Evolutionary conservation across 805 yeast genomes (phyloP), one percentile per base, ranked within the genome.

Genomic region (Candida silvicultrix): DNA sequence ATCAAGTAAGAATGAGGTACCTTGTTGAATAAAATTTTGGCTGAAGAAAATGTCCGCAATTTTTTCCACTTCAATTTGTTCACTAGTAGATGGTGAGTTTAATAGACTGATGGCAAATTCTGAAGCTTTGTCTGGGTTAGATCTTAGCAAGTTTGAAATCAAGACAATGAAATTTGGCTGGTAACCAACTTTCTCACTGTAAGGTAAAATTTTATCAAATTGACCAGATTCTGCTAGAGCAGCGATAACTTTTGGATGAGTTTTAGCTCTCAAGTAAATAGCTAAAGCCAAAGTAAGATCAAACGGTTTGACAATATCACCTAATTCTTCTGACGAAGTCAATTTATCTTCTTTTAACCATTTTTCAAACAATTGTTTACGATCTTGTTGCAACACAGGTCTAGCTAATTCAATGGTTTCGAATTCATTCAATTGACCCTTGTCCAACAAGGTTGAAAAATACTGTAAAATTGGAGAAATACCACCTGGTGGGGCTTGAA

Each of bases 91-190:
- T 40, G 86, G 85, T 40, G 77, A 73, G 54, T 81, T 75, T 53
- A 88, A 77, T 51, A 94, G 76, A 52, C 89, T 85, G 36, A 89
- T 81, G 15, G 99, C 98, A 70, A 94, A 94, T 68, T 94, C 99
- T 37, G 96, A 87, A 23, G 97, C 99, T 67, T 89, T 88, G 60
- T 94, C 99, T n/a, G 99, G 97, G 65, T 86, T 89, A 22, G 86
- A 81, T 66, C 98, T 83, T 41, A 92, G 81, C 57, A 94, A 78
- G 68, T 88, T 87, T 64, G 95, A 97, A 58, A 94, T 80, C 69
- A 94, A 75, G 49, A 87, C 84, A 42, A 94, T 80, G 67, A 81
- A 94, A 69, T 94, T 95, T 49, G 99, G 97, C 56, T 79, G 77
- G 70, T 85, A 94, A 51, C 81, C 81, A 48, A 85, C 94, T 70